These are phyloP conservation scores for Floccularia luteovirens DNA, from an alignment of 768 basidiomycete genomes.

Conservation along the genomic window DNA sequence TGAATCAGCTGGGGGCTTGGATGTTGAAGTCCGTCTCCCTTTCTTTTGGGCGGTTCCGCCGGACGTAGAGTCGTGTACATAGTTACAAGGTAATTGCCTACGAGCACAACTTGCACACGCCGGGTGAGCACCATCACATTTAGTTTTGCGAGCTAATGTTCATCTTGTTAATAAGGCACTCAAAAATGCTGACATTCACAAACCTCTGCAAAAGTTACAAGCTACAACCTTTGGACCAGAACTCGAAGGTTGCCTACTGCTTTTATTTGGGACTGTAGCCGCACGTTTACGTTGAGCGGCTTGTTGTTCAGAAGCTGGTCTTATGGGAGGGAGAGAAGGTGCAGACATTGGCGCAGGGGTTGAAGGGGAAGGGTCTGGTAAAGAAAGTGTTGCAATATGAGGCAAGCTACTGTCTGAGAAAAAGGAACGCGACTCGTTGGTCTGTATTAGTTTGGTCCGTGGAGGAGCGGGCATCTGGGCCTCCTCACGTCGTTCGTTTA, in stretches of 20 bases:
- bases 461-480: conserved; percentile 30
- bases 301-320: conserved; percentile 61
- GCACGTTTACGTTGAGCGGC: conserved; percentile 64
- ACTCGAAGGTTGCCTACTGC: conserved; percentile 46
- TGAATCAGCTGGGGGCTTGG: conserved; percentile 34
- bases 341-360: conserved; percentile 54
- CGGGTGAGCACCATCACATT: conserved; percentile 84
- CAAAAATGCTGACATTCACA: conserved; percentile 16
- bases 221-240: conserved; percentile 84
- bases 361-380: conserved; percentile 49
- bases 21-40: conserved; percentile 47
- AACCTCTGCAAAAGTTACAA: conserved; percentile 86
- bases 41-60: conserved; percentile 35
- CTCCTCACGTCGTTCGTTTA: conserved; percentile 39
- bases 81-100: conserved; percentile 69
- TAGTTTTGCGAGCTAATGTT: conserved; percentile 71
- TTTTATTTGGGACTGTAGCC: conserved; percentile 60
- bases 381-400: conserved; percentile 62
- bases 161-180: conserved; percentile 1
- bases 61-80: conserved; percentile 55
- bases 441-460: conserved; percentile 22
- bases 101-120: conserved; percentile 79
- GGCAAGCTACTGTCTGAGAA: conserved; percentile 62
- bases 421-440: conserved; percentile 28
- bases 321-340: conserved; percentile 53